These are phyloP conservation scores for Sugiyamaella japonica DNA, from an alignment of 1,139 yeast genomes.

Conservation along the genomic window DNA sequence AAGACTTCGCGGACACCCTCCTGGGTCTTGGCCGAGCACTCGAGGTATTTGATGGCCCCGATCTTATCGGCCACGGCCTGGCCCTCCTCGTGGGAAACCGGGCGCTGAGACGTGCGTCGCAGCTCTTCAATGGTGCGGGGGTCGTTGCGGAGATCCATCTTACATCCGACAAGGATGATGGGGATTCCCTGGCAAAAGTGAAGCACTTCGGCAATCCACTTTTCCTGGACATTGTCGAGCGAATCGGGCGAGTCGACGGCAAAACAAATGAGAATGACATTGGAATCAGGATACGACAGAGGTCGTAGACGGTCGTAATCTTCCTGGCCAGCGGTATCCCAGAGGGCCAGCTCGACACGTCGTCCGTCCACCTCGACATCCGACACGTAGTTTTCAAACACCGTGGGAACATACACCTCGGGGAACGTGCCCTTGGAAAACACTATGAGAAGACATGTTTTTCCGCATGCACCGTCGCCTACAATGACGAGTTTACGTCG, in stretches of 20 bases:
- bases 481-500: slow-evolving; percentile 81
- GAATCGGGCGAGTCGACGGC: slow-evolving; percentile 92
- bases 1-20: slow-evolving; percentile 77
- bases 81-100: slow-evolving; percentile 83
- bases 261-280: slow-evolving; percentile 89
- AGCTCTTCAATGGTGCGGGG: slow-evolving; percentile 78
- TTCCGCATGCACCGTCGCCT: slow-evolving; percentile 97
- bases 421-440: slow-evolving; percentile 96
- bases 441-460: slow-evolving; percentile 56
- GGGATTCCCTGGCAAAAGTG: slow-evolving; percentile 97
- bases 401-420: slow-evolving; percentile 93
- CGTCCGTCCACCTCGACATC: slow-evolving; percentile 92
- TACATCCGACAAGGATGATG: slow-evolving; percentile 86
- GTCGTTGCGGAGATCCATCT: slow-evolving; percentile 79
- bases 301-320: slow-evolving; percentile 96
- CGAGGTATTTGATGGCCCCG: slow-evolving; percentile 78
- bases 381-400: slow-evolving; percentile 91
- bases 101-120: slow-evolving; percentile 79
- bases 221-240: slow-evolving; percentile 87
- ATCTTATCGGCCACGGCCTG: slow-evolving; percentile 77
- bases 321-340: slow-evolving; percentile 99
- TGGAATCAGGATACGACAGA: slow-evolving; percentile 88
- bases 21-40: slow-evolving; percentile 83
- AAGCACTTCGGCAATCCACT: slow-evolving; percentile 91
- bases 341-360: slow-evolving; percentile 87